Evolutionary conservation across 2,329 filamentous ascomycete genomes (phyloP).

Genomic region (Rugonectria rugulosa): DNA sequence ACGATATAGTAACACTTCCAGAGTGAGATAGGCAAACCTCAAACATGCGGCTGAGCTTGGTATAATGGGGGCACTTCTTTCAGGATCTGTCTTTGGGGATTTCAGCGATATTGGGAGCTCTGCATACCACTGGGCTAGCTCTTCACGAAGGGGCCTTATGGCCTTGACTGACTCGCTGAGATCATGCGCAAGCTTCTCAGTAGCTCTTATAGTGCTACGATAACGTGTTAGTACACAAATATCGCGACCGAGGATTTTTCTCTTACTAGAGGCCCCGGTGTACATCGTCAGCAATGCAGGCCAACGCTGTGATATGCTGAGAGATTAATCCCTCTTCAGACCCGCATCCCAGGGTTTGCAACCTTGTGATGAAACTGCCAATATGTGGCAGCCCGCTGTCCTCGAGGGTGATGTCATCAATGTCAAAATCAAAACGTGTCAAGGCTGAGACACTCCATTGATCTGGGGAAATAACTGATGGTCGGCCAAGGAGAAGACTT

Average conservation of each 20-base stretch:
- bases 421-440: not conserved
- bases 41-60: not conserved
- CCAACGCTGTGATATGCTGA: not conserved
- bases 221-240: not conserved
- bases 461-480: not conserved
- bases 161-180: not conserved
- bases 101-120: not conserved
- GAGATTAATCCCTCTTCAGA: not conserved
- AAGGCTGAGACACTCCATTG: constrained; percentile 1
- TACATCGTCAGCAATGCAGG: not conserved
- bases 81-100: not conserved
- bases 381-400: not conserved
- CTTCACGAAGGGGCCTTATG: not conserved
- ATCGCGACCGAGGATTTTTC: too few species aligned
- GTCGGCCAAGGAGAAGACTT: not conserved
- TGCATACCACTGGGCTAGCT: not conserved
- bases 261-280: not conserved
- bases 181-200: not conserved
- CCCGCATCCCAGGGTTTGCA: not conserved
- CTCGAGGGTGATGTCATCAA: not conserved
- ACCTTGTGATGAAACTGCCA: not conserved
- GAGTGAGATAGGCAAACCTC: not conserved
- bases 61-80: not conserved
- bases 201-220: not conserved
- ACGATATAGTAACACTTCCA: not conserved